Conservation (phyloP, 306 rosid species). For the Elaeagnus macrophylla region DNA sequence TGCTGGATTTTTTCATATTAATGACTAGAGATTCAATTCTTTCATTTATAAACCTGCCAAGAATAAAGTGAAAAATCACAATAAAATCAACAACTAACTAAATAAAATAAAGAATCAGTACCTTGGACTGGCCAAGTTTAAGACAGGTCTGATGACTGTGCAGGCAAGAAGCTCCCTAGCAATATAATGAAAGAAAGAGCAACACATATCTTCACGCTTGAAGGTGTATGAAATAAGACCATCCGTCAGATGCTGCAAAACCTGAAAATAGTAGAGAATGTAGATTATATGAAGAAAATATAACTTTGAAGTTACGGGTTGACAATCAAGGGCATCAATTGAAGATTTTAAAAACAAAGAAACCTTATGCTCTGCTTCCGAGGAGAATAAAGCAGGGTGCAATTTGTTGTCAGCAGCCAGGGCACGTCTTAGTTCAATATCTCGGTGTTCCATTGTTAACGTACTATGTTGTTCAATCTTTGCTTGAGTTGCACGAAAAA, state of each 20-base stretch:
- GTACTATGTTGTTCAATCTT: conserved; percentile 51
- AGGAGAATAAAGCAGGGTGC: conserved; percentile 96
- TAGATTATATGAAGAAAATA: conserved; percentile 9
- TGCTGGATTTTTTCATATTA: conserved; percentile 55
- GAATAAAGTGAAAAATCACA: conserved; percentile 19
- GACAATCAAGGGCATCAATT: conserved; percentile 12
- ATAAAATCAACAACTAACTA: conserved; percentile 12
- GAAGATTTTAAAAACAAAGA: conserved; percentile 10
- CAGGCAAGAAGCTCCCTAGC: conserved; percentile 92
- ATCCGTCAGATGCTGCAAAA: conserved; percentile 85
- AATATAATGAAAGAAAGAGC: conserved; percentile 69
- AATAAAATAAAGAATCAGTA: conserved; percentile 19
- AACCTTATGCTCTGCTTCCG: conserved; percentile 99
- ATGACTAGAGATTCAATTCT: conserved; percentile 70
- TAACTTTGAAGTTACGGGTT: conserved; percentile 7
- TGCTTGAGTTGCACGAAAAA: conserved; percentile 65
- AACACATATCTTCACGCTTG: conserved; percentile 76
- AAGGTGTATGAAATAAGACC: conserved; percentile 74
- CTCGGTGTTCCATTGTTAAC: conserved; percentile 56
- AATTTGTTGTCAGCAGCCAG: conserved; percentile 73
- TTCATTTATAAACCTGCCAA: conserved; percentile 88
- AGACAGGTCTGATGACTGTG: conserved; percentile 84
- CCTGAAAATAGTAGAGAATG: conserved; percentile 37
- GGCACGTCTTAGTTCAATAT: conserved; percentile 51
- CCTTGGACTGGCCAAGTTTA: conserved; percentile 90